Conservation (phyloP, 257 asterid species). For the Fraxinus americana region DNA sequence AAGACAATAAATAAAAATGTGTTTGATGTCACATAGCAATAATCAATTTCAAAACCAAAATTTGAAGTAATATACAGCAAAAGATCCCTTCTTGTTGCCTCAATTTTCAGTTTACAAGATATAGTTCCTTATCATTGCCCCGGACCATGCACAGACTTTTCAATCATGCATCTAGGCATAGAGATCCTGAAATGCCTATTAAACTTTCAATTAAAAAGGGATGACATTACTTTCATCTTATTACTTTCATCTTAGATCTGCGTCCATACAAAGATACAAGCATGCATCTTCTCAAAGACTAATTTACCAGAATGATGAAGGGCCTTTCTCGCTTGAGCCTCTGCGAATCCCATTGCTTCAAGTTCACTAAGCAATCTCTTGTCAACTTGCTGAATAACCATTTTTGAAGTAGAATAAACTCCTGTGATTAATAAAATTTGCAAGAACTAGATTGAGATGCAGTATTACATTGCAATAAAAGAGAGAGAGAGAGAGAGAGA, state of each 20-base stretch:
- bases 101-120: not conserved
- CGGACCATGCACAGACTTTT: not conserved
- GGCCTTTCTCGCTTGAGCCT: constrained; percentile 56
- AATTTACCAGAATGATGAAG: constrained; percentile 58
- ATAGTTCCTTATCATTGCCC: not conserved
- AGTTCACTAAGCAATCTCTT: constrained; percentile 60
- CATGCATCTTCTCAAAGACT: not conserved
- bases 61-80: not conserved
- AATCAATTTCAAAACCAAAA: too few species aligned
- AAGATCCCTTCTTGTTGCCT: not conserved
- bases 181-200: not conserved
- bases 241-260: not conserved
- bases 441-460: not conserved
- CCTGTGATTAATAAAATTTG: not conserved
- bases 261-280: not conserved
- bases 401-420: constrained; percentile 23
- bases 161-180: not conserved
- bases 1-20: not conserved
- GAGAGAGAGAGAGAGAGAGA: not conserved
- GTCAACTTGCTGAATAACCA: constrained; percentile 46
- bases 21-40: not conserved
- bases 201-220: not conserved
- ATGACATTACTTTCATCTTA: not conserved
- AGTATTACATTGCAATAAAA: not conserved
- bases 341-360: constrained; percentile 69